phyloP scores from a whole-genome alignment of 1,284 basidiomycete species.

The Cutaneotrichosporon sp. region DNA sequence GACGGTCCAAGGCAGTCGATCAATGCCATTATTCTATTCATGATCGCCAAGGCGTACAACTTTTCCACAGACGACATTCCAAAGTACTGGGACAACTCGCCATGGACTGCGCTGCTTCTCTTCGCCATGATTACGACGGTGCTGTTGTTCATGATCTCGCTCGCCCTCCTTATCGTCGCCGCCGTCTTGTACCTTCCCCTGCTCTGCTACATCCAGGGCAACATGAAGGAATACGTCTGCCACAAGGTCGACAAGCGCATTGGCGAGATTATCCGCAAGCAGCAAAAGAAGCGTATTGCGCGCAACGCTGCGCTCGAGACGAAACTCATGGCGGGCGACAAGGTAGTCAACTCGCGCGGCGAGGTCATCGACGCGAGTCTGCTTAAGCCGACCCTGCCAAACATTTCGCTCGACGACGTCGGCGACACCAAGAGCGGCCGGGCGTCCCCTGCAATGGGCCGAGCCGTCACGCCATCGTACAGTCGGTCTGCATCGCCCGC shows the following conservation, averaged over 20 bases:
- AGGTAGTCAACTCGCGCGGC: constrained; percentile 91
- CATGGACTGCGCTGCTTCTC: constrained; percentile 66
- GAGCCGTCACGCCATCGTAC: neutral
- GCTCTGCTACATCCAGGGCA: constrained; percentile 90
- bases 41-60: constrained; percentile 66
- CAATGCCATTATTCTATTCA: constrained; percentile 89
- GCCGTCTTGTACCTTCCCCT: constrained; percentile 86
- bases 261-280: constrained; percentile 83
- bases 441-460: neutral
- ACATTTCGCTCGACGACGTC: constrained; percentile 72
- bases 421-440: neutral
- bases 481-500: neutral
- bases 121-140: constrained; percentile 88
- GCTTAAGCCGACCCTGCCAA: constrained; percentile 93
- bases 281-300: constrained; percentile 76
- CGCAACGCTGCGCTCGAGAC: constrained; percentile 77
- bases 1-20: constrained; percentile 98
- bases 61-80: constrained; percentile 10
- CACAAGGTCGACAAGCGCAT: constrained; percentile 99
- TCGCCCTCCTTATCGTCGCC: constrained; percentile 74
- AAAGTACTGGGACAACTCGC: constrained; percentile 22
- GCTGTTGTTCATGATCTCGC: constrained; percentile 74
- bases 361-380: constrained; percentile 57
- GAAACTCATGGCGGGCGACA: constrained; percentile 82
- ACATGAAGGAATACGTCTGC: constrained; percentile 96